Base-by-base conservation (phyloP, 192 early-diverging fungal species). In the Coemansia sp. region DNA sequence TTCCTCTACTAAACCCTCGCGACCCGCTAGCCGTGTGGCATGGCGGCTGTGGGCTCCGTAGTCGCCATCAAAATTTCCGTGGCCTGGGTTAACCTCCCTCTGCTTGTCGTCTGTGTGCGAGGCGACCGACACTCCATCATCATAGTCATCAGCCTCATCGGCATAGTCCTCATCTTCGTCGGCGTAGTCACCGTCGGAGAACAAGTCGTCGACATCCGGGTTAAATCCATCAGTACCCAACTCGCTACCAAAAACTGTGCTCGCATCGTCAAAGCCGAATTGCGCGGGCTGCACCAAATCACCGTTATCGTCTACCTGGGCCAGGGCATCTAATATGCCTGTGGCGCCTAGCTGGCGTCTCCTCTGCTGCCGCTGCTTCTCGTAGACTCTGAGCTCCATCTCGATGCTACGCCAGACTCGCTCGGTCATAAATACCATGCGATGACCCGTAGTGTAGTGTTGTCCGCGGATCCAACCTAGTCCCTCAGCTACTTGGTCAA, bases 391-490 rank as follows among this genome's bases (percentile, higher is more conserved):
- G 64, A 77, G 82, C 64, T 84, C 93, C 11, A 84, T 89, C 73
- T 98, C 96, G 38, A 98, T 83, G 40, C 85, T 84, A 52, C 91
- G 86, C 96, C 95, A 98, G 8, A 87, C 86, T 0, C 42, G 66
- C 76, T 93, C 93, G 63, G 85, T 87, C 47, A 98, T 67, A 64
- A 89, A 96, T 17, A 95, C 80, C 68, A 76, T 32, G 72, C 77
- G 33, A 66, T 67, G 11, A 86, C 89, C 38, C 87, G 63, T 19
- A 75, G 75, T 75, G 85, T 86, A 61, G 88, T 85, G 0, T 75
- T 59, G 50, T 67, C 68, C 4, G 67, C 35, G 72, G 85, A 86
- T 49, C 84, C 71, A 66, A 74, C 64, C 50, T 62, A 77, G 13
- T 35, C 32, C 66, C 71, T 66, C 42, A 72, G 68, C 30, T 66